phyloP scores from a whole-genome alignment of 495 filamentous ascomycete species.

The Aspergillus haitiensis region DNA sequence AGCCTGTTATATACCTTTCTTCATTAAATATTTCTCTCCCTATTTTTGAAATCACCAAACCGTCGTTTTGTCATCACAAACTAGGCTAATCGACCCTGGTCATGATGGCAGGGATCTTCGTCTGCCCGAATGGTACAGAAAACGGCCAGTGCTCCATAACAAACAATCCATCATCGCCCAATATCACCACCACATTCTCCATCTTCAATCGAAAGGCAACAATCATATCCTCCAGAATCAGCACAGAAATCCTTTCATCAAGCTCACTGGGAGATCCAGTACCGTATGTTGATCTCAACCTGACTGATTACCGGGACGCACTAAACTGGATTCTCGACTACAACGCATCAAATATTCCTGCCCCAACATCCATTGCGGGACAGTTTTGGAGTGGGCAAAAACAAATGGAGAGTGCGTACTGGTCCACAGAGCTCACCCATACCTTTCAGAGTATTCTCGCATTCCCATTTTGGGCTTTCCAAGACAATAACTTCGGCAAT shows the following conservation, averaged over 20 bases:
- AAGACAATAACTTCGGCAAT: neutral
- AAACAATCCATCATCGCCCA: neutral
- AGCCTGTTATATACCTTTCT: neutral
- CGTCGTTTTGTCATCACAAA: too few species aligned
- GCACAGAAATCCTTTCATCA: neutral
- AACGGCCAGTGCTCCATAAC: neutral
- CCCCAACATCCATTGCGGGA: neutral
- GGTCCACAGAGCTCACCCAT: neutral
- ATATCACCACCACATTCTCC: neutral
- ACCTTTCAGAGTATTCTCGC: neutral
- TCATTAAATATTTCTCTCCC: too few species aligned
- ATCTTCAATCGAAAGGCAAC: neutral
- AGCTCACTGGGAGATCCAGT: neutral
- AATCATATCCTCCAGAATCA: neutral
- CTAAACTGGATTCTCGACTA: constrained; percentile 6
- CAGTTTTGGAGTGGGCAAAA: neutral
- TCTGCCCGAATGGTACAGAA: neutral
- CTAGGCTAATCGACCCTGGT: neutral
- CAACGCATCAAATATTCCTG: neutral
- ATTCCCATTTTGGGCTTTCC: neutral
- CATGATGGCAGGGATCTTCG: neutral
- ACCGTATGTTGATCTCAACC: neutral
- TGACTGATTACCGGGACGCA: neutral
- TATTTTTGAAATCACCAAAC: too few species aligned
- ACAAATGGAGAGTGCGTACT: neutral